Evolutionary conservation across 2,329 filamentous ascomycete genomes (phyloP), one percentile per base, ranked within the genome.

Genomic region (Scopulariopsis brevicaulis): DNA sequence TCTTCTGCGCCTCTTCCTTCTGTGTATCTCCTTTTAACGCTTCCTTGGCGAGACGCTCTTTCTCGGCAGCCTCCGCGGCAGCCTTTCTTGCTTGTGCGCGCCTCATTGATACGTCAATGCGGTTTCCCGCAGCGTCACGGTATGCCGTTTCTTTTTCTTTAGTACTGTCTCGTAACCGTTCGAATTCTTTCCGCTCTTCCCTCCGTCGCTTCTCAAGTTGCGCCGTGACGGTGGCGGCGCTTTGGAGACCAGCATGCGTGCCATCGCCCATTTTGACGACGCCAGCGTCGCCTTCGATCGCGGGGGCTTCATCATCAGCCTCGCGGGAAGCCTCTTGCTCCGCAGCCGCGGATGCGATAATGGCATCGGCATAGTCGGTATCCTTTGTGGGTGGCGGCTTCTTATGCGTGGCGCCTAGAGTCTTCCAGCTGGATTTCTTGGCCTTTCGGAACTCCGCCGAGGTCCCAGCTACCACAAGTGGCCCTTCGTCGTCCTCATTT

Each of bases 81-180:
- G 72, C 72, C 55, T 83, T 82, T n/a, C 90, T 81, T 55, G 89
- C 87, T 70, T 96, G 91, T 22, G 90, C 92, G 25, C 92, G 82
- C 71, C 90, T 90, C 87, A 96, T 90, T 20, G 86, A 85, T 25
- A 97, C 83, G 67, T 99, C 96, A 62, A 99, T 92, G 58, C 96
- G 86, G n/a, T 92, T 82, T 14, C 94, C 94, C 3, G 89, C 94
- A 12, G 95, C 94, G 72, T 99, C 94, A 65, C 94, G 88, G 70
- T 97, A 96, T 25, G 96, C 91, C 0, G 93, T 96, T 72, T 96
- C 90, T 65, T 86, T 81, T 35, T 82, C 81, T 59, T 76, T 50
- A 50, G 46, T 73, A 22, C 25, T 25, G 18, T 74, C 59, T 73
- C 77, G 37, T 68, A 63, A 64, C 61, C 62, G 65, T 60, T 77